phyloP scores from a whole-genome alignment of 2,329 filamentous ascomycete species.

The Pestalotiopsis sp. region DNA sequence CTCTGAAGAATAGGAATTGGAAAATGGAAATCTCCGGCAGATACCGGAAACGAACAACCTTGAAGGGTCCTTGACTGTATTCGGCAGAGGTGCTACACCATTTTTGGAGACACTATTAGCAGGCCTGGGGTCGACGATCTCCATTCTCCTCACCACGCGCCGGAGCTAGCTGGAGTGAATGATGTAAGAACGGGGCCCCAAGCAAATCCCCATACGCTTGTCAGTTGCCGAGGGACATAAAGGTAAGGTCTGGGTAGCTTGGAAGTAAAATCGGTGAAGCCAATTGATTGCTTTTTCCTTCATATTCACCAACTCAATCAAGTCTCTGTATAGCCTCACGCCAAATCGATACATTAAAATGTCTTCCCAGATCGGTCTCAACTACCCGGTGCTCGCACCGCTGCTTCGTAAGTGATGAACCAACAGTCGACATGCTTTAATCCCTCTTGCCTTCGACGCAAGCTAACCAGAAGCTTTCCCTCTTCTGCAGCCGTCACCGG shows the following conservation, averaged over 20 bases:
- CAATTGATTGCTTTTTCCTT: not conserved
- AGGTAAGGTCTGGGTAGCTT: not conserved
- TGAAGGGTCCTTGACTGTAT: not conserved
- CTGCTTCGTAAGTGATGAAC: slow-evolving; percentile 9
- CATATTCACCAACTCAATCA: not conserved
- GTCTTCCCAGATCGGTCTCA: slow-evolving; percentile 15
- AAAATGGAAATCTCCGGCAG: not conserved
- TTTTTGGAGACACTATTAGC: too few species aligned
- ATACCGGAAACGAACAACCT: not conserved
- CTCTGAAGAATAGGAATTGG: not conserved
- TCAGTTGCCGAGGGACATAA: not conserved
- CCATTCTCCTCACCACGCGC: not conserved
- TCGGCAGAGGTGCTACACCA: too few species aligned
- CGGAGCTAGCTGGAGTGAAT: slow-evolving; percentile 2
- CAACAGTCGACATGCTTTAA: not conserved
- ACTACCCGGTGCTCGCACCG: slow-evolving; percentile 18
- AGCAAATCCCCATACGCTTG: not conserved
- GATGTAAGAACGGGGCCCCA: slow-evolving; percentile 8
- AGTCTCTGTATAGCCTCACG: not conserved
- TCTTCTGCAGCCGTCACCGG: slow-evolving; percentile 30
- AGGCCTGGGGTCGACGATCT: not conserved
- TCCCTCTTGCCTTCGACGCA: not conserved
- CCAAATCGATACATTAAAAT: not conserved
- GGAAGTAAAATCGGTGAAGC: not conserved
- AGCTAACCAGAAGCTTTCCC: not conserved